Percentiles rank a stretch among this genome's conserved stretches.
These are phyloP conservation scores for Bothriochloa decipiens DNA, from an alignment of 176 grass and related monocot species.

Conservation along the genomic window DNA sequence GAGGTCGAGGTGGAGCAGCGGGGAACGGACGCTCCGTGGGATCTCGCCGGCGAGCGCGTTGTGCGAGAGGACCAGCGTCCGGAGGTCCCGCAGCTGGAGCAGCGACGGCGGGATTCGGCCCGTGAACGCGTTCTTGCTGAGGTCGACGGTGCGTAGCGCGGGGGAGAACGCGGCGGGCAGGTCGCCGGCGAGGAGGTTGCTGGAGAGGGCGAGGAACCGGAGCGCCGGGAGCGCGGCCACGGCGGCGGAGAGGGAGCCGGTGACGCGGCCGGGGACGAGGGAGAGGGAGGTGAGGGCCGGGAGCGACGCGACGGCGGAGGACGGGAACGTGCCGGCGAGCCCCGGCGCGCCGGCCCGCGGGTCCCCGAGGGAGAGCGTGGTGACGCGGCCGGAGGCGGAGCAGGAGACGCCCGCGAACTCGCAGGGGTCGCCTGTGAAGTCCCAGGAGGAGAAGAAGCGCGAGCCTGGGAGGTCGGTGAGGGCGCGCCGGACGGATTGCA, in stretches of 20 bases:
- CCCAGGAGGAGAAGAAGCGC: slow-evolving; percentile 71
- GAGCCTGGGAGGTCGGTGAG: slow-evolving; percentile 61
- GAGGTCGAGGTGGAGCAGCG: slow-evolving; percentile 73
- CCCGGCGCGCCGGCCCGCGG: slow-evolving; percentile 73
- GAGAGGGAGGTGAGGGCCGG: slow-evolving; percentile 56
- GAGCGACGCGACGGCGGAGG: slow-evolving; percentile 43
- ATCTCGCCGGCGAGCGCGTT: slow-evolving; percentile 55
- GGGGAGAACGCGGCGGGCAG: slow-evolving; percentile 52
- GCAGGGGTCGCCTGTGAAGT: slow-evolving; percentile 86
- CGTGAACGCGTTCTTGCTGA: slow-evolving; percentile 61
- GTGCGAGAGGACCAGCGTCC: slow-evolving; percentile 69
- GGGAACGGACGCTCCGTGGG: slow-evolving; percentile 21
- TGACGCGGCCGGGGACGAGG: slow-evolving; percentile 69
- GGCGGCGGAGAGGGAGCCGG: slow-evolving; percentile 19
- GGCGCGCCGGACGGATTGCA: slow-evolving; percentile 50
- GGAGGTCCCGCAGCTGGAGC: slow-evolving; percentile 37
- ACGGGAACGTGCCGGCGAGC: slow-evolving; percentile 38
- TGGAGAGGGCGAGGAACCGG: slow-evolving; percentile 67
- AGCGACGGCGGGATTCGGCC: slow-evolving; percentile 54
- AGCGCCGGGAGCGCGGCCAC: slow-evolving; percentile 50
- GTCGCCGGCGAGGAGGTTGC: slow-evolving; percentile 58
- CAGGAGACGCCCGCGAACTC: slow-evolving; percentile 63
- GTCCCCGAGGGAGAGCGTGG: slow-evolving; percentile 65
- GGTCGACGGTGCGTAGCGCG: slow-evolving; percentile 61
- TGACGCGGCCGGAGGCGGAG: slow-evolving; percentile 52